These are phyloP conservation scores for Aspergillus sp. DNA, from an alignment of 2,329 filamentous ascomycete genomes.

Conservation along the genomic window DNA sequence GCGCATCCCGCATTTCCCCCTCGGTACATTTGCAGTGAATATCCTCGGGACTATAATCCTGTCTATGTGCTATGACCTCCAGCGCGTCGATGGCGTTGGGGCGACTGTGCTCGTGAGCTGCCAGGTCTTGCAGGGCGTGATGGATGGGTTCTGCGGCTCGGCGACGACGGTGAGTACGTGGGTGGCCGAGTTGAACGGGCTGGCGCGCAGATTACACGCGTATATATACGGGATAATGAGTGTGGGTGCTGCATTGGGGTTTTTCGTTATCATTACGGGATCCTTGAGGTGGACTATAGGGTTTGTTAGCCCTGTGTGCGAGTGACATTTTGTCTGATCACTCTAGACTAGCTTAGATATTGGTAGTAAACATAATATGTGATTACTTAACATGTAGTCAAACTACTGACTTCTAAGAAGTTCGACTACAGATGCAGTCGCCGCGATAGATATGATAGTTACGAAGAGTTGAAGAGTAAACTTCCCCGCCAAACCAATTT, in stretches of 20 bases:
- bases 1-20: constrained; percentile 65
- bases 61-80: constrained; percentile 75
- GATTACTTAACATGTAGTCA: not conserved
- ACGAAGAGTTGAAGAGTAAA: not conserved
- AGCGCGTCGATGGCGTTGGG: constrained; percentile 58
- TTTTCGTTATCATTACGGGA: constrained; percentile 57
- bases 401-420: not conserved
- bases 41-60: constrained; percentile 72
- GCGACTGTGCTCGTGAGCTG: constrained; percentile 55
- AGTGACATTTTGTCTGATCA: constrained; percentile 7
- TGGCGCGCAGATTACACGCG: constrained; percentile 54
- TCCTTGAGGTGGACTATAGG: constrained; percentile 55
- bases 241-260: constrained; percentile 47
- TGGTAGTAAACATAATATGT: not conserved
- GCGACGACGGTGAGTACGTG: constrained; percentile 68
- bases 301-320: constrained; percentile 36
- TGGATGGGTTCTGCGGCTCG: constrained; percentile 68
- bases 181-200: constrained; percentile 59
- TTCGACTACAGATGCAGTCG: not conserved
- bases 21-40: constrained; percentile 85
- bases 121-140: constrained; percentile 65
- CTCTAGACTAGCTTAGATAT: not conserved
- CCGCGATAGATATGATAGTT: not conserved
- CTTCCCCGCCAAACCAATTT: constrained; percentile 30
- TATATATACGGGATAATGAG: constrained; percentile 60